phyloP scores from a whole-genome alignment of 2,329 filamentous ascomycete species.

The Stachybotrys elegans region DNA sequence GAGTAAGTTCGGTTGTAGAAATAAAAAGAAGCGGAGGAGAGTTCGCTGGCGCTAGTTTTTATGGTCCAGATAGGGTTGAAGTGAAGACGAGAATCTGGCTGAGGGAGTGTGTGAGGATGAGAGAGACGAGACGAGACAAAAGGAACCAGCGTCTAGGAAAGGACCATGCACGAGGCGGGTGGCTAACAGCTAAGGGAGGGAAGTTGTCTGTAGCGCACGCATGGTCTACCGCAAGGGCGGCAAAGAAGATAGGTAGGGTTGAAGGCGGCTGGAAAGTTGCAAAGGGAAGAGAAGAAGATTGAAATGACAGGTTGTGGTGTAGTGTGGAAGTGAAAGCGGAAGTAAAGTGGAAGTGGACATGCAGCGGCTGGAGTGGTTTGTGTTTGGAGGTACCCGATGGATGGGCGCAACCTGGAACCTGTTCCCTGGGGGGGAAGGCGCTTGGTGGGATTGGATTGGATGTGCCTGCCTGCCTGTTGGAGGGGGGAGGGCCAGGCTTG shows the following conservation, averaged over 20 bases:
- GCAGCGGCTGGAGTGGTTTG: background rate
- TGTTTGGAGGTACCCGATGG: too few relatives aligned
- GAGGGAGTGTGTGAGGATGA: slow-evolving; percentile 14
- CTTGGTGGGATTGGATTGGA: background rate
- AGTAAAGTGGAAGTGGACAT: slow-evolving; percentile 7
- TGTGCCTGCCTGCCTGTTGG: too few relatives aligned
- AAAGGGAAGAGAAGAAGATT: slow-evolving; percentile 16
- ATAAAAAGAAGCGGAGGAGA: too few relatives aligned
- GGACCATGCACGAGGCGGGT: slow-evolving; percentile 16
- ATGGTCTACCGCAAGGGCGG: slow-evolving; percentile 5
- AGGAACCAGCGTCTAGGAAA: slow-evolving; percentile 23
- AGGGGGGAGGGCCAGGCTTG: too few relatives aligned
- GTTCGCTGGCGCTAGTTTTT: too few relatives aligned
- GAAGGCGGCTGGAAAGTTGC: slow-evolving; percentile 4
- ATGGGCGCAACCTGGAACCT: too few relatives aligned
- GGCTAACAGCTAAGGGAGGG: slow-evolving; percentile 15
- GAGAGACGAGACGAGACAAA: slow-evolving; percentile 26
- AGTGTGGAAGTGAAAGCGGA: slow-evolving; percentile 17
- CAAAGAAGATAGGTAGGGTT: background rate
- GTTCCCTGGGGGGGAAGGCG: background rate
- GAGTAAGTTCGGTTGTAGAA: too few relatives aligned
- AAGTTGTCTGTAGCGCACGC: slow-evolving; percentile 9
- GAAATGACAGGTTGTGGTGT: too few relatives aligned
- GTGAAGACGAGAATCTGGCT: too few relatives aligned
- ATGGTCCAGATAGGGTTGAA: too few relatives aligned